A percentile compares a stretch with the other conserved stretches of the same genome.
phyloP scores from a whole-genome alignment of 768 basidiomycete genomes.

The Russula vinacea region DNA sequence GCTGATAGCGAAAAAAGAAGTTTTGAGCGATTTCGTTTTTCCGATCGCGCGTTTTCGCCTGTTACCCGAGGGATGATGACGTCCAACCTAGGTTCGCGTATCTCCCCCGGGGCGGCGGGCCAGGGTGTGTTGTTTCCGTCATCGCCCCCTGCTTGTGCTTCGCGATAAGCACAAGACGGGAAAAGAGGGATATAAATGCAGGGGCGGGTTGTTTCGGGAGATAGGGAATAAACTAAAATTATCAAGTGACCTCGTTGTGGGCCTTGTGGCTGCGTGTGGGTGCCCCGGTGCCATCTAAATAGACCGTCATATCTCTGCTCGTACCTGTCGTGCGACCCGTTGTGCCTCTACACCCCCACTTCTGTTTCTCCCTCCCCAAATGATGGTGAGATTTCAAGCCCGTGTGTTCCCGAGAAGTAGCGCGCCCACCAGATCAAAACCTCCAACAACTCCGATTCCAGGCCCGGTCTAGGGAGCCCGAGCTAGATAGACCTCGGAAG shows the following conservation, averaged over 20 bases:
- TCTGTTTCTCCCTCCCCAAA: not conserved
- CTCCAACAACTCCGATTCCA: not conserved
- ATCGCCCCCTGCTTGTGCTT: constrained; percentile 5
- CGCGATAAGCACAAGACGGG: constrained; percentile 22
- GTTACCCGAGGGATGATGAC: constrained; percentile 1
- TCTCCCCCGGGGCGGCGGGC: not conserved
- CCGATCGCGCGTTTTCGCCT: constrained; percentile 7
- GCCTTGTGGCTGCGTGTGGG: not conserved
- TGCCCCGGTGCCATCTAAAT: constrained; percentile 9
- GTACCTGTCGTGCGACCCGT: not conserved
- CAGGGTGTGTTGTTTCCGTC: constrained; percentile 6
- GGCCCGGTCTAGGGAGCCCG: not conserved
- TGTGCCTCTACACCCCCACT: not conserved
- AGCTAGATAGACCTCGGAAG: not conserved
- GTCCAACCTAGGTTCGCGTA: constrained; percentile 17
- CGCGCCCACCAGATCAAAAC: not conserved
- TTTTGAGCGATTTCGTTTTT: constrained; percentile 4
- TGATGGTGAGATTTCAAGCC: not conserved
- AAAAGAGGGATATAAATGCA: not conserved
- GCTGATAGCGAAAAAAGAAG: constrained; percentile 10
- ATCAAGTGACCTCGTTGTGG: not conserved
- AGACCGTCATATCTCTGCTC: not conserved
- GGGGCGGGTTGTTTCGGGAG: not conserved
- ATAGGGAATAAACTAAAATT: constrained; percentile 4
- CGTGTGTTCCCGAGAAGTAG: not conserved